These are phyloP conservation scores for Plasmodium inui DNA, from an alignment of 169 alveolate species.

Conservation along the genomic window DNA sequence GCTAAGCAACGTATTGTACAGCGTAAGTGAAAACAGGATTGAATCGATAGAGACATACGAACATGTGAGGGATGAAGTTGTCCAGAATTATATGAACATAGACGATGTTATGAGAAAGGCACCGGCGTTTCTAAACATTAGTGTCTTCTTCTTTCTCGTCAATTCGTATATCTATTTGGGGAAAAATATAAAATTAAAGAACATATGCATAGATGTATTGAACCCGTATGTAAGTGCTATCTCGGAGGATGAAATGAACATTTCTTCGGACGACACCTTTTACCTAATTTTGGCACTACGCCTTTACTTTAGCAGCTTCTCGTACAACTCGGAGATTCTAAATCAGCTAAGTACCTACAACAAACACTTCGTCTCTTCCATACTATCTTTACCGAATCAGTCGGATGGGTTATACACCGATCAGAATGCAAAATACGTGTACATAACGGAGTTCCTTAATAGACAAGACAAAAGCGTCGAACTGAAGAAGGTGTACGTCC, in stretches of 20 bases:
- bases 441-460: slow-evolving; percentile 24
- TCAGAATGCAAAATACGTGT: background rate
- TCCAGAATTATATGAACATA: background rate
- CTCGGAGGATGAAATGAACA: slow-evolving; percentile 59
- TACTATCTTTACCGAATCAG: background rate
- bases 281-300: slow-evolving; percentile 21
- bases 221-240: slow-evolving; percentile 44
- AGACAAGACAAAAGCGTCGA: slow-evolving; percentile 22
- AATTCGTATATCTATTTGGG: slow-evolving; percentile 11
- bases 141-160: slow-evolving; percentile 20
- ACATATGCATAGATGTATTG: slow-evolving; percentile 2
- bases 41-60: background rate
- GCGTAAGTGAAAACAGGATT: slow-evolving; percentile 20
- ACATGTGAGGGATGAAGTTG: slow-evolving; percentile 4
- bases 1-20: slow-evolving; percentile 11
- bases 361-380: slow-evolving; percentile 20
- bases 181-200: slow-evolving; percentile 5
- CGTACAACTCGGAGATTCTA: slow-evolving; percentile 4
- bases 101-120: slow-evolving; percentile 30
- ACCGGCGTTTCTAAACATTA: slow-evolving; percentile 46
- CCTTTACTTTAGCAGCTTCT: slow-evolving; percentile 11
- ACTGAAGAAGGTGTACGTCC: background rate
- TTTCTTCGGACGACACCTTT: slow-evolving; percentile 6
- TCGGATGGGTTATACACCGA: background rate
- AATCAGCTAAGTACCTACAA: slow-evolving; percentile 3